Base-by-base conservation (phyloP, 148 eudicot genomes). In the Spergularia bocconei region DNA sequence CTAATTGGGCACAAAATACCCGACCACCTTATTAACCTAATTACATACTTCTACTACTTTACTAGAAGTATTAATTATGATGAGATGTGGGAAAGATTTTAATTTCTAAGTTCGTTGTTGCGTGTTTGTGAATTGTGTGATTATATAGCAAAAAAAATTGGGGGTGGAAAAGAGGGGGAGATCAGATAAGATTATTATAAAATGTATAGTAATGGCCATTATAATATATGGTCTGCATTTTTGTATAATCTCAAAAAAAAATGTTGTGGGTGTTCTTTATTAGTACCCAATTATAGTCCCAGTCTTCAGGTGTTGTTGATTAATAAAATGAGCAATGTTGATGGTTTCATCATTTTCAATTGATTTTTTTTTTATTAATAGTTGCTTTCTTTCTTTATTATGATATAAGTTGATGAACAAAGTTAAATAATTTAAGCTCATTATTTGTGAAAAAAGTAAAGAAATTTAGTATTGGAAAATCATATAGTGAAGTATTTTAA, bases 1-100 rank as follows among this genome's bases (percentile, higher is more conserved):
- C 66, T 21, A 76, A 69, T 69, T 76, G 79, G 79, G 65, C 57
- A 23, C 71, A 55, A 54, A 55, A 52, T 75, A 20, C 51, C 20
- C 72, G 65, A 10, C 19, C 65, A 67, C 33, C 65, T 47, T 76
- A 75, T 44, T 75, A 57, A 29, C 36, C 36, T 29, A 29, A 29
- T 29, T 29, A 29, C 2, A 1, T 29, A 29, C 4, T 29, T 2
- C 36, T 29, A 29, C 36, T 29, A 29, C 36, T 29, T 29, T 29
- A 29, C 2, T 58, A 8, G 25, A 19, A 58, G 62, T 58, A 29
- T 58, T 20, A n/a, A n/a, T n/a, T n/a, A n/a, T n/a, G n/a, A 21
- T 19, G 67, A 65, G 16, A 41, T 39, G 4, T 2, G 8, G 52
- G 69, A 33, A 48, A 9, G 25, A 65, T 41, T 65, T 41, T 4